phyloP scores from a whole-genome alignment of 805 yeast species.

The Myxozyma geophila region DNA sequence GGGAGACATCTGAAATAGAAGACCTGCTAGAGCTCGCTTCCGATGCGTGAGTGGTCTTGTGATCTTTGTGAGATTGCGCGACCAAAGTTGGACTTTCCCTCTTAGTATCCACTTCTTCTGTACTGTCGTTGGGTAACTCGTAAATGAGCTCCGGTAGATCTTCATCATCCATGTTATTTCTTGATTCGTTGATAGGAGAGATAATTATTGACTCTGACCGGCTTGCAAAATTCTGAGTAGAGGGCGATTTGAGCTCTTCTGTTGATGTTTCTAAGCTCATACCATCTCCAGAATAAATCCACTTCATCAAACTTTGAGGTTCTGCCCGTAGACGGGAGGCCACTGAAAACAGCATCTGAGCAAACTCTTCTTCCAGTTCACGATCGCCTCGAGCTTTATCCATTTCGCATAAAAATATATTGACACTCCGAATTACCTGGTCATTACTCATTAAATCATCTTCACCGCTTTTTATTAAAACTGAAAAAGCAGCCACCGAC shows the following conservation, averaged over 20 bases:
- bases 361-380: conserved; percentile 30
- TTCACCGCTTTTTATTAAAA: conserved; percentile 25
- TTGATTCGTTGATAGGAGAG: background rate
- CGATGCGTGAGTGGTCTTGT: background rate
- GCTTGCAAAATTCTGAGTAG: background rate
- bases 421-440: conserved; percentile 26
- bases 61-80: background rate
- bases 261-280: background rate
- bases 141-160: conserved; percentile 28
- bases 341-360: conserved; percentile 34
- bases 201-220: background rate
- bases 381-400: conserved; percentile 16
- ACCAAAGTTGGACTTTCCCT: background rate
- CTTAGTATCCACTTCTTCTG: background rate
- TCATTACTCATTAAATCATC: conserved; percentile 31
- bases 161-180: conserved; percentile 13
- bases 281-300: conserved; percentile 19
- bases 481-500: conserved; percentile 28
- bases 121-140: conserved; percentile 27
- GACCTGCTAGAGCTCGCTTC: background rate
- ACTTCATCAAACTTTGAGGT: conserved; percentile 32
- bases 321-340: conserved; percentile 34
- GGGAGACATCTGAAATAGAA: too few species aligned
- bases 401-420: conserved; percentile 25
- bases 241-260: background rate